Conservation (phyloP, 2,329 filamentous ascomycete species). For the Penicillium sp. region DNA sequence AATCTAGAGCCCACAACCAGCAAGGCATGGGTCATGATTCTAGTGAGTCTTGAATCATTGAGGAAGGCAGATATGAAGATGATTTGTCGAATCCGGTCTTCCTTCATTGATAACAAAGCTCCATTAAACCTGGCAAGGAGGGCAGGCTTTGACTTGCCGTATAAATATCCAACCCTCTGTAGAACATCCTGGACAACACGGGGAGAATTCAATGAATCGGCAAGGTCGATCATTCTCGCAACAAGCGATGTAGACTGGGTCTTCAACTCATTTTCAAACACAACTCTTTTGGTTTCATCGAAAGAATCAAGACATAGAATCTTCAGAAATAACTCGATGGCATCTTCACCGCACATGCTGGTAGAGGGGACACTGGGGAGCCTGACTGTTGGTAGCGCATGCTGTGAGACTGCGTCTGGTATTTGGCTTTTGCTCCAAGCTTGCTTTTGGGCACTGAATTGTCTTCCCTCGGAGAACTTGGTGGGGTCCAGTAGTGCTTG, state of each 20-base stretch:
- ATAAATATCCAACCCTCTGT: conserved; percentile 27
- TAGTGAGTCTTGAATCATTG: conserved; percentile 26
- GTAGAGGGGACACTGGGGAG: conserved; percentile 29
- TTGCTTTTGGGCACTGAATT: conserved; percentile 31
- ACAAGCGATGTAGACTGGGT: conserved; percentile 31
- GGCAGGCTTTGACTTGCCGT: conserved; percentile 29
- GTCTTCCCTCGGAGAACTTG: conserved; percentile 43
- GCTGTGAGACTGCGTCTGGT: neutral
- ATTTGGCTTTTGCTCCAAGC: conserved; percentile 1
- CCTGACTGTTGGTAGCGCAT: conserved; percentile 27
- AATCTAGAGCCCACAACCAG: conserved; percentile 37
- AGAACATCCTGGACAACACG: conserved; percentile 25
- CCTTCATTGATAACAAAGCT: conserved; percentile 32
- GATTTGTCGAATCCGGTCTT: conserved; percentile 41
- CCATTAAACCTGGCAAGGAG: conserved; percentile 24
- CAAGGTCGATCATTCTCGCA: conserved; percentile 32
- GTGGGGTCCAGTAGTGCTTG: conserved; percentile 39
- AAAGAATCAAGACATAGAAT: conserved; percentile 31
- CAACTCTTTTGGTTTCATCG: conserved; percentile 15
- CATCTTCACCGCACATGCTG: conserved; percentile 30
- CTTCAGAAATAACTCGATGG: conserved; percentile 35
- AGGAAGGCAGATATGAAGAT: conserved; percentile 39
- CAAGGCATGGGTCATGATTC: conserved; percentile 35
- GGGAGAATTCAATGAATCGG: conserved; percentile 37
- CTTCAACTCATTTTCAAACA: conserved; percentile 28